These are phyloP conservation scores for Clonostachys chloroleuca DNA, from an alignment of 2,329 filamentous ascomycete species.

Conservation along the genomic window DNA sequence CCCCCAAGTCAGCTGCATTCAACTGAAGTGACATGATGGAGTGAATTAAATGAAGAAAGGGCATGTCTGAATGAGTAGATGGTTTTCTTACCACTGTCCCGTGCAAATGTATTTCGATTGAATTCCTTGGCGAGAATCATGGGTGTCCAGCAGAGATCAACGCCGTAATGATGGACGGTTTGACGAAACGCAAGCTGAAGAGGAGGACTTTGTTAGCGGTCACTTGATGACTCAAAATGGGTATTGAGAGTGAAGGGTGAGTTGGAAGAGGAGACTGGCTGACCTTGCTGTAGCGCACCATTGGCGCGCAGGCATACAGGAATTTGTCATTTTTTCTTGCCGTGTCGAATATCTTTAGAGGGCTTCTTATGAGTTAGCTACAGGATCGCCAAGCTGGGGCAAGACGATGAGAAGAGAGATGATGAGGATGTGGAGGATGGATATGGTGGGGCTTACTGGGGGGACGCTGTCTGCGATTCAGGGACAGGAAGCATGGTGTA, in stretches of 20 bases:
- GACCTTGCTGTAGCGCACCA: slow-evolving; percentile 63
- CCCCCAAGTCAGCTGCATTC: neutral
- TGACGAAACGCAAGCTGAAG: slow-evolving; percentile 63
- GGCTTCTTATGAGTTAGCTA: slow-evolving; percentile 27
- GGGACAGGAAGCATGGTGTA: no score
- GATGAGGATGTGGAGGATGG: neutral
- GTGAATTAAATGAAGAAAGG: neutral
- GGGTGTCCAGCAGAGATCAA: slow-evolving; percentile 66
- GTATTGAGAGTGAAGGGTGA: no score
- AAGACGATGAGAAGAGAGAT: neutral
- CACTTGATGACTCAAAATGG: neutral
- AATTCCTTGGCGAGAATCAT: slow-evolving; percentile 70
- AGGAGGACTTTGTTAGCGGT: slow-evolving; percentile 8
- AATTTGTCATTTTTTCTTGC: slow-evolving; percentile 47
- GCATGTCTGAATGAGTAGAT: neutral
- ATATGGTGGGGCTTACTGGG: neutral
- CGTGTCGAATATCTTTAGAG: slow-evolving; percentile 54
- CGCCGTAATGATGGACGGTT: slow-evolving; percentile 59
- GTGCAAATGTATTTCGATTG: slow-evolving; percentile 54
- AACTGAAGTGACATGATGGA: neutral
- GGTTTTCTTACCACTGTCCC: slow-evolving; percentile 47
- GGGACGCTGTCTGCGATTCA: no score
- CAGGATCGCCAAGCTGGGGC: no score
- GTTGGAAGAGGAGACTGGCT: neutral
- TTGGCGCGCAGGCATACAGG: slow-evolving; percentile 58